Evolutionary conservation across 495 filamentous ascomycete species (phyloP), one percentile per base, ranked within the genome.

Genomic region (Xylaria telfairii): DNA sequence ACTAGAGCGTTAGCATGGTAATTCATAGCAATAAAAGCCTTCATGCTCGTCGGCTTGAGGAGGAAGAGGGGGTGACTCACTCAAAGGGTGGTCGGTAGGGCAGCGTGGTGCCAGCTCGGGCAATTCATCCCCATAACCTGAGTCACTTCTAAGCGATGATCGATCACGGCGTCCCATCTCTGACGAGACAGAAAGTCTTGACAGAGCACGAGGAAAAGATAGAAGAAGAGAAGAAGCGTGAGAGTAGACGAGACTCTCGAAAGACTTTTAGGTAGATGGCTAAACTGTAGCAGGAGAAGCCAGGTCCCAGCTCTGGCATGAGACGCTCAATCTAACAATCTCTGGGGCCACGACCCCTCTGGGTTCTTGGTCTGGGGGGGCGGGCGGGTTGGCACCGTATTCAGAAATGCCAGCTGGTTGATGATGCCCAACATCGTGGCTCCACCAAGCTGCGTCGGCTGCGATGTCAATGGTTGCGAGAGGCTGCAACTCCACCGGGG

Each of bases 121-220:
- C 71, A 68, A 69, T 68, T 78, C 76, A 70, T 78, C 76, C 75
- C 76, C 76, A 74, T 77, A 75, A 66, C 76, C 76, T 68, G 76
- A 78, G 64, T 78, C 76, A 78, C 76, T 78, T 77, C 75, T 75
- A 49, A 78, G 76, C 56, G 76, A 77, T 70, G 76, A 73, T 78
- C 76, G 73, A 75, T 78, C 76, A 71, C 76, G 76, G 62, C 69
- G 71, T 77, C 76, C 76, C 76, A 78, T 78, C 67, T 78, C 76
- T 72, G 74, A 78, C 73, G 71, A 74, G 76, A 73, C 56, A 74
- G 74, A 74, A 42, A 39, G 42, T 56, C 32, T 63, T 63, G 59
- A 64, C 46, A 32, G 46, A 42, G 49, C 59, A 65, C 9, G 61
- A 57, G 49, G 32, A 39, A 49, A 44, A 65, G 17, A 42, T 51